phyloP scores from a whole-genome alignment of 257 asterid genomes.

The Nicotiana paniculata region DNA sequence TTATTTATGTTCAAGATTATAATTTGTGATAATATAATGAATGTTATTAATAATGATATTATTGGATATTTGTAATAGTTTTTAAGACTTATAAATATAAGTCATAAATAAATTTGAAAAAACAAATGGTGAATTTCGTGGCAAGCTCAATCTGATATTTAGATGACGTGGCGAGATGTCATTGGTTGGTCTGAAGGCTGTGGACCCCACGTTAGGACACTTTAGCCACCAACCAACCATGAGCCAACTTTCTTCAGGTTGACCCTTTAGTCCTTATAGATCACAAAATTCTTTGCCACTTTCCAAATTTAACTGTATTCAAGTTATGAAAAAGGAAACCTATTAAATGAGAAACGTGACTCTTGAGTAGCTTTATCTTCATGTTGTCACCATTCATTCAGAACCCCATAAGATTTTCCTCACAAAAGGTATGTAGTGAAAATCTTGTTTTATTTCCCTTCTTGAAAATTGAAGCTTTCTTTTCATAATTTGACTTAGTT shows the following conservation, averaged over 20 bases:
- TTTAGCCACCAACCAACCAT: constrained; percentile 10
- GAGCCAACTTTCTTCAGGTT: constrained; percentile 5
- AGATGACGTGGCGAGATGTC: not conserved
- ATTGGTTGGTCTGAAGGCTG: not conserved
- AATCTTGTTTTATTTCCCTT: not conserved
- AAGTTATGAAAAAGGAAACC: not conserved
- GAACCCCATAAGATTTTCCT: not conserved
- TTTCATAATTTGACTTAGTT: not conserved
- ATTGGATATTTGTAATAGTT: no score
- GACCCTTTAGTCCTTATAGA: constrained; percentile 16
- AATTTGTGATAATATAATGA: no score
- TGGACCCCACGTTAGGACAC: not conserved
- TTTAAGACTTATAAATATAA: no score
- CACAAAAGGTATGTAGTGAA: constrained; percentile 5
- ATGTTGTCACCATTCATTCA: not conserved
- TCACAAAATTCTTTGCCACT: constrained; percentile 20
- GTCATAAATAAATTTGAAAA: no score
- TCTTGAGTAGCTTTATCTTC: not conserved
- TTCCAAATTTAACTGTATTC: not conserved
- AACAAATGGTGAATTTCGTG: not conserved
- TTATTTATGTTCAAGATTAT: no score
- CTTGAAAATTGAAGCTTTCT: not conserved
- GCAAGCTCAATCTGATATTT: not conserved
- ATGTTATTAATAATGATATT: no score
- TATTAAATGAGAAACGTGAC: not conserved